Evolutionary conservation across 306 rosid species (phyloP).

Genomic region (Ceratonia siliqua): DNA sequence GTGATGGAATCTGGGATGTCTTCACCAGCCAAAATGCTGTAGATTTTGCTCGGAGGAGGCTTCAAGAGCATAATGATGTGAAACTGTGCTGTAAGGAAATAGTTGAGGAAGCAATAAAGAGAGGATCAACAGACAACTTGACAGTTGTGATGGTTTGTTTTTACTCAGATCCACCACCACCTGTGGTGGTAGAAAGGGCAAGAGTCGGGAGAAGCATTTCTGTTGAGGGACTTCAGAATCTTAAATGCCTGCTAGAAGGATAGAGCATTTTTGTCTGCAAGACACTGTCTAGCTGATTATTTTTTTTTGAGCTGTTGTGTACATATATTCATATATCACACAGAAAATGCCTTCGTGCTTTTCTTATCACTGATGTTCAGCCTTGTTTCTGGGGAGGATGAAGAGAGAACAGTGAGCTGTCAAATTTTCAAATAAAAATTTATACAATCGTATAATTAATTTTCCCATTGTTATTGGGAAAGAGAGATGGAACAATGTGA

Average conservation of each 20-base stretch:
- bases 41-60: conserved; percentile 76
- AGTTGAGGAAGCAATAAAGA: conserved; percentile 77
- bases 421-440: conserved; percentile 29
- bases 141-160: conserved; percentile 82
- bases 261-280: conserved; percentile 34
- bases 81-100: conserved; percentile 77
- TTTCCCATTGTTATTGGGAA: conserved; percentile 27
- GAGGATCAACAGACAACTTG: conserved; percentile 73
- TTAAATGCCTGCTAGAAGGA: conserved; percentile 58
- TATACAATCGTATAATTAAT: conserved; percentile 27
- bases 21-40: conserved; percentile 81
- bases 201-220: conserved; percentile 83
- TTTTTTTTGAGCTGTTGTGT: conserved; percentile 38
- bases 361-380: conserved; percentile 13
- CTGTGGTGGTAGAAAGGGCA: conserved; percentile 57
- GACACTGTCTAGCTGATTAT: conserved; percentile 6
- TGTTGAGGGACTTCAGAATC: conserved; percentile 79
- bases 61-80: conserved; percentile 88
- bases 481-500: conserved; percentile 24
- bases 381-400: conserved; percentile 28
- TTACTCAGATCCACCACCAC: conserved; percentile 78
- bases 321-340: conserved; percentile 44
- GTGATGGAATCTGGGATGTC: conserved; percentile 93
- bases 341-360: conserved; percentile 22
- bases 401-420: conserved; percentile 32